Evolutionary conservation across 2,329 filamentous ascomycete genomes (phyloP), one percentile per base, ranked within the genome.

Genomic region (Trichoderma harzianum): DNA sequence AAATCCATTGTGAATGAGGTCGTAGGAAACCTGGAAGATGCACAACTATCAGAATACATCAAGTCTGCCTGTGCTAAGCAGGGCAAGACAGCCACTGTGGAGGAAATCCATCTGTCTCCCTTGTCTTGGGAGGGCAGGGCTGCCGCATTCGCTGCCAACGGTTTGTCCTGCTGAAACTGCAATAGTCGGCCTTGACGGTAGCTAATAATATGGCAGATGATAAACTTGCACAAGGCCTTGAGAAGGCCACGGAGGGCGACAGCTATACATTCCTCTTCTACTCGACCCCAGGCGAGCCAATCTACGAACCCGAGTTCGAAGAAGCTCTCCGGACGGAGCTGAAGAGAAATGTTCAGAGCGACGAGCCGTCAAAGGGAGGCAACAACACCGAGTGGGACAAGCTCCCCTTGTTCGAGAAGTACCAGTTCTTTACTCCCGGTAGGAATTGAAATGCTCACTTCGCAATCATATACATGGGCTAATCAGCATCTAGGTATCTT

Each of bases 351-450:
- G 73, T 83, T 8, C 77, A 81, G 24, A 75, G 76, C 26, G 71
- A 74, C n/a, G 69, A 74, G n/a, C 63, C 74, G 26, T 74, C 74
- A 74, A 83, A 80, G 70, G 81, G 82, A 21, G 78, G 79, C 18
- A 85, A 87, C 72, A 77, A 74, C 68, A 83, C 80, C 7, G 80
- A 77, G 7, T 76, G 78, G 67, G 77, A 86, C 71, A 85, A 81
- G 43, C 80, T 86, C 34, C 86, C 89, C 5, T 82, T 97, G 57
- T 98, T 99, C 77, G 92, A 97, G 82, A 94, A 93, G 81, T 99
- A 99, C 81, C 92, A 97, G 80, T 98, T 95, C 84, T 92, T 99
- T 76, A 95, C 92, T 12, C 93, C 94, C 78, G 93, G 93, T 95
- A 83, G 72, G 75, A 21, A 24, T 1, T 60, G 18, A 51, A 2